A percentile compares a stretch with the other conserved stretches of the same genome.
phyloP scores from a whole-genome alignment of 805 yeast genomes.

The Debaryomyces hansenii region DNA sequence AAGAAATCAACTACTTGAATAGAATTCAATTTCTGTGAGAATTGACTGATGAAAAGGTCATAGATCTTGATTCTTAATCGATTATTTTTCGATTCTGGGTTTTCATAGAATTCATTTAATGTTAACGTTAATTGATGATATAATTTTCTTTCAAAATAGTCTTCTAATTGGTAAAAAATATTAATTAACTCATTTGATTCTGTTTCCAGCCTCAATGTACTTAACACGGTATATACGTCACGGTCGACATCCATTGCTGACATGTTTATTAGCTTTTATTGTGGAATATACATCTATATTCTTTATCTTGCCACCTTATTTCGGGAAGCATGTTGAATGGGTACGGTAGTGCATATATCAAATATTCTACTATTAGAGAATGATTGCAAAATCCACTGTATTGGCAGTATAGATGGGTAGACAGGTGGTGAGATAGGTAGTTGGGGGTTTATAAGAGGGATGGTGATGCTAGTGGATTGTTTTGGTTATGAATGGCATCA shows the following conservation, averaged over 20 bases:
- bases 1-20: slow-evolving; percentile 77
- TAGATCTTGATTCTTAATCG: slow-evolving; percentile 64
- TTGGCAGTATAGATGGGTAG: too few species aligned
- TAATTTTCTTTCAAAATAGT: slow-evolving; percentile 79
- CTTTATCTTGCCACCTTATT: not conserved
- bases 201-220: slow-evolving; percentile 63
- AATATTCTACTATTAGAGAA: not conserved
- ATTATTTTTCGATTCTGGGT: slow-evolving; percentile 47
- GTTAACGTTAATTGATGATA: slow-evolving; percentile 91
- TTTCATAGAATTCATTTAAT: slow-evolving; percentile 60
- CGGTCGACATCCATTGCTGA: slow-evolving; percentile 41
- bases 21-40: slow-evolving; percentile 73
- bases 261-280: slow-evolving; percentile 10
- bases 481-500: too few species aligned
- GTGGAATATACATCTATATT: not conserved
- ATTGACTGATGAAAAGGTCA: slow-evolving; percentile 65
- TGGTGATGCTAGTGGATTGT: too few species aligned
- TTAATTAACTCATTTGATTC: slow-evolving; percentile 61
- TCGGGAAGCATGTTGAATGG: not conserved
- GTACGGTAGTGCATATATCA: not conserved
- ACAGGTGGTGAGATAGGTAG: too few species aligned
- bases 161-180: slow-evolving; percentile 71
- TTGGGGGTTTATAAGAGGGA: too few species aligned
- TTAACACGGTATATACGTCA: slow-evolving; percentile 48
- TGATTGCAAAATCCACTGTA: not conserved